A percentile compares a stretch with the other conserved stretches of the same genome.
Conservation (phyloP, 164 flowering plant species). For the Malania oleifera region DNA sequence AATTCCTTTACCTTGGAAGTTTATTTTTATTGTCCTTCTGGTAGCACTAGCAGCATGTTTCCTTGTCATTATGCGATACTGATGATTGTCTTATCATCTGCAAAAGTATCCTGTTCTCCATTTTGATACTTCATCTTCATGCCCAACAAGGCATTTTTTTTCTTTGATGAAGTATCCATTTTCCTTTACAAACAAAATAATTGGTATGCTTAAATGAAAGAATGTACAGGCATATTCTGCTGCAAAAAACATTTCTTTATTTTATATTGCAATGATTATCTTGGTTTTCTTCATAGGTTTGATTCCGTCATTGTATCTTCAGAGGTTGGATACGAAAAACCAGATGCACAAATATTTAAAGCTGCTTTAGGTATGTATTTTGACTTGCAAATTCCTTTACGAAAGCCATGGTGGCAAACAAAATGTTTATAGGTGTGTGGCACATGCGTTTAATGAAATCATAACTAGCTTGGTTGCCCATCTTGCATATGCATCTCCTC, state of each 20-base stretch:
- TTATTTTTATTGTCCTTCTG: not conserved
- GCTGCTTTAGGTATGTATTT: slow-evolving; percentile 65
- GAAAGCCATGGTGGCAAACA: not conserved
- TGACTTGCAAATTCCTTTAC: not conserved
- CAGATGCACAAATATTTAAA: slow-evolving; percentile 59
- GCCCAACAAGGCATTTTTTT: not conserved
- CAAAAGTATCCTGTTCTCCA: too few species aligned
- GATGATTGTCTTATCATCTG: too few species aligned
- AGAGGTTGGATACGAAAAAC: slow-evolving; percentile 93
- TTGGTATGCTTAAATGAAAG: not conserved
- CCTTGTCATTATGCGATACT: too few species aligned
- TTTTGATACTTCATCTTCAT: not conserved
- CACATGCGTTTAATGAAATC: too few species aligned
- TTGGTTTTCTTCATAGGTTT: slow-evolving; percentile 45
- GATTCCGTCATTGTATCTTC: slow-evolving; percentile 89
- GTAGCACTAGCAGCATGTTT: too few species aligned
- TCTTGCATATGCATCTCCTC: too few species aligned
- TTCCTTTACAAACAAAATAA: not conserved
- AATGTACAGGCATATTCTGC: not conserved
- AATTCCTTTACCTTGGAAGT: not conserved
- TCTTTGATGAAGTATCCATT: not conserved
- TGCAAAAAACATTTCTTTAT: not conserved
- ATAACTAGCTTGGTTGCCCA: too few species aligned
- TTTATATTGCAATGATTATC: not conserved
- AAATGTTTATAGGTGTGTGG: too few species aligned